Evolutionary conservation across 805 yeast genomes (phyloP), one percentile per base, ranked within the genome.

Genomic region (Torulaspora gathmanii): DNA sequence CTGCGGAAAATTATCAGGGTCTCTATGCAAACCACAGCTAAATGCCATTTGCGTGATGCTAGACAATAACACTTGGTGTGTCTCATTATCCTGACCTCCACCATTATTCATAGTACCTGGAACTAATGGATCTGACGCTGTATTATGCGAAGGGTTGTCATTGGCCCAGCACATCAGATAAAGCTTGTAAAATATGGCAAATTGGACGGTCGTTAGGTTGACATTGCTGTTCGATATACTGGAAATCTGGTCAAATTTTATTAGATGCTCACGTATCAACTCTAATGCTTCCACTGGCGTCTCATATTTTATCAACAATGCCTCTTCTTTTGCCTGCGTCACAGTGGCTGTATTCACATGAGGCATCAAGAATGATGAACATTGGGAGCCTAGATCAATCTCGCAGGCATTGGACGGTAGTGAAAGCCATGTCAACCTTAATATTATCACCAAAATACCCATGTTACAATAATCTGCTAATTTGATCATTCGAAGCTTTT

Each of bases 1-100:
- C 48, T 70, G 72, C 11, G 73, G 71, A 52, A 78, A 78, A 31
- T 68, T 68, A 37, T 70, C 73, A 0, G 89, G 88, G 51, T 83
- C 89, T 53, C 88, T 70, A 57, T 83, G 82, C 20, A 83, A 57
- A 0, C 89, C 90, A 51, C 82, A 71, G 30, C 82, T 72, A 43
- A 77, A 71, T 0, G 83, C 86, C 83, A 83, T 79, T 55, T 81
- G 86, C 12, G 80, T 64, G 25, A 80, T 67, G 63, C 79, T 71
- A 1, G 82, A 79, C 11, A 75, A 60, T 43, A 76, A 73, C 6
- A 79, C 74, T 53, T 74, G 80, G 2, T 80, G 72, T 40, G 77
- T 78, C 34, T 80, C 82, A 45, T 78, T 82, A 54, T 78, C 84
- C 40, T 64, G 68, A 19, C 63, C 60, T 31, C 47, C 51, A 20